Evolutionary conservation across 441 rosid genomes (phyloP).

Genomic region (Populus tomentosa): DNA sequence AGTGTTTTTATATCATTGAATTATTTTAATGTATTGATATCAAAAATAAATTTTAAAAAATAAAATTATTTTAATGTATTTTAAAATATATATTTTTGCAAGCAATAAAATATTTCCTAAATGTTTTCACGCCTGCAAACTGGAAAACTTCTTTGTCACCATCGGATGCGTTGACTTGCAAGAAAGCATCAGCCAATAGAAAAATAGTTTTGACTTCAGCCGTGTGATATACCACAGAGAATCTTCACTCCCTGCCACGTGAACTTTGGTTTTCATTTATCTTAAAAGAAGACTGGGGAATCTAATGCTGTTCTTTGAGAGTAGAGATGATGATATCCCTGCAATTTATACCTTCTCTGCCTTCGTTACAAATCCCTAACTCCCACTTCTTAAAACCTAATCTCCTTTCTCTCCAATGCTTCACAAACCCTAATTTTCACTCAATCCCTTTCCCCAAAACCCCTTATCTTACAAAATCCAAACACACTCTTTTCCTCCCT

Average conservation of each 20-base stretch:
- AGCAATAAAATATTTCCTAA: no score
- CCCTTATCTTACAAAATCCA: slow-evolving; percentile 17
- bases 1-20: no score
- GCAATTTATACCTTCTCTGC: slow-evolving; percentile 23
- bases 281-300: neutral
- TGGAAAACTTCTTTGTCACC: neutral
- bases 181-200: neutral
- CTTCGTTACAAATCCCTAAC: slow-evolving; percentile 31
- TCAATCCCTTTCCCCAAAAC: slow-evolving; percentile 1
- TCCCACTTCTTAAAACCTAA: slow-evolving; percentile 2
- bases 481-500: slow-evolving; percentile 11
- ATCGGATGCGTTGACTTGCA: neutral
- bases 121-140: neutral
- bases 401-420: slow-evolving; percentile 2
- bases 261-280: neutral
- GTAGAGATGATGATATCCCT: slow-evolving; percentile 37
- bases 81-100: no score
- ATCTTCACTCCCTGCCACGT: neutral
- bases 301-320: neutral
- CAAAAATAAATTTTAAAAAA: no score
- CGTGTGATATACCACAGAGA: neutral
- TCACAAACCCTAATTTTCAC: slow-evolving; percentile 4
- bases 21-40: no score
- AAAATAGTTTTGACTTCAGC: neutral
- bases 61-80: no score